A percentile compares a stretch with the other conserved stretches of the same genome.
Conservation (phyloP, 306 rosid genomes). For the Fragaria nilgerrensis region DNA sequence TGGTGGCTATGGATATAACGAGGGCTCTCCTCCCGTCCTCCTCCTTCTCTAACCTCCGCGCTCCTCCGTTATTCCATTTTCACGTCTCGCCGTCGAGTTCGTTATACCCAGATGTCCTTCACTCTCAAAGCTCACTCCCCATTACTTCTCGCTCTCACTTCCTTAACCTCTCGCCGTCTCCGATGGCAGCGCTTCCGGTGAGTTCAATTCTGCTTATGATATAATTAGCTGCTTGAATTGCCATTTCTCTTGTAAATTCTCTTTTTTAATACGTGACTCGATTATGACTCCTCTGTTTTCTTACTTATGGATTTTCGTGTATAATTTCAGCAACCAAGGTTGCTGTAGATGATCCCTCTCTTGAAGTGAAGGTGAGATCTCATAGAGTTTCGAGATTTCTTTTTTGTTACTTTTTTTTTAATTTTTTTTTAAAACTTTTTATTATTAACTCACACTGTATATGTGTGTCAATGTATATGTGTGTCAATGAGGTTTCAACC, state of each 20-base stretch:
- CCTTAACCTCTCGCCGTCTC: conserved; percentile 2
- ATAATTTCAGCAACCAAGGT: conserved; percentile 37
- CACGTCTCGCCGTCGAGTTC: background rate
- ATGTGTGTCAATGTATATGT: too few species aligned
- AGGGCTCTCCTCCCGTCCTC: conserved; percentile 7
- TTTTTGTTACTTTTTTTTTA: background rate
- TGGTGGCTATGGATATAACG: conserved; percentile 20
- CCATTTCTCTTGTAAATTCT: too few species aligned
- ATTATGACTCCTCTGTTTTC: background rate
- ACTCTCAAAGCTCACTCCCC: conserved; percentile 1
- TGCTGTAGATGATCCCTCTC: conserved; percentile 42
- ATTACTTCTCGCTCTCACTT: background rate
- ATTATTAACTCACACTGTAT: too few species aligned
- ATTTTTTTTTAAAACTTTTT: too few species aligned
- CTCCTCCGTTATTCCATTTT: background rate
- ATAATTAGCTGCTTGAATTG: too few species aligned
- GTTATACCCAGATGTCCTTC: background rate
- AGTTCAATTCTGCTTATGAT: background rate
- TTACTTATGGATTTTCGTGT: background rate
- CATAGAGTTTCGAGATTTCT: background rate
- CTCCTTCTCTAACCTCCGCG: background rate
- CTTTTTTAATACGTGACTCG: too few species aligned
- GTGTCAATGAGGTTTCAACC: too few species aligned
- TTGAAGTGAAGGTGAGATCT: conserved; percentile 61
- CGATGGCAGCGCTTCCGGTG: background rate